Percentiles rank a stretch among this genome's conserved stretches.
phyloP scores from a whole-genome alignment of 2,329 filamentous ascomycete genomes.

The Pochonia chlamydosporia region DNA sequence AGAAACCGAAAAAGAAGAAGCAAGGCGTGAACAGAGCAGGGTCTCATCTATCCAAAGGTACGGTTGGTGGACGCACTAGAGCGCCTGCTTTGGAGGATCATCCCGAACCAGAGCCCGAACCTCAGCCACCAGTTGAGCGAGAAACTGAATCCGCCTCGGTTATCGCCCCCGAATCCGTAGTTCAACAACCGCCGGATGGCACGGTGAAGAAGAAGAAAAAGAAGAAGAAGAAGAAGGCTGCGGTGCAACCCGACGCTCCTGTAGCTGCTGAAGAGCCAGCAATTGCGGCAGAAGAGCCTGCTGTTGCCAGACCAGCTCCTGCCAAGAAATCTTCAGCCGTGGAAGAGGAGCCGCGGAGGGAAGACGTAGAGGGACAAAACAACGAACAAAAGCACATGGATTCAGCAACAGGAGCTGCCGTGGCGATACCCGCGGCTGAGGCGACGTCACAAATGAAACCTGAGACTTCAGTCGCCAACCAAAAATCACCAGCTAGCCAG shows the following conservation, averaged over 20 bases:
- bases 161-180: not conserved
- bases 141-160: not conserved
- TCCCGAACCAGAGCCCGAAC: not conserved
- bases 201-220: conserved; percentile 10
- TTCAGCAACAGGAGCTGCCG: conserved; percentile 23
- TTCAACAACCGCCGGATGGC: not conserved
- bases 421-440: conserved; percentile 14
- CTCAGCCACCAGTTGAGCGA: not conserved
- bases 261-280: not conserved
- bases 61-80: conserved; percentile 40
- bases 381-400: conserved; percentile 8
- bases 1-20: conserved; percentile 35
- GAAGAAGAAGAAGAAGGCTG: conserved; percentile 10
- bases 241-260: not conserved
- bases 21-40: conserved; percentile 32
- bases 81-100: conserved; percentile 39
- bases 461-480: conserved; percentile 1
- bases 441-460: not conserved
- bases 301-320: not conserved
- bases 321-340: not conserved
- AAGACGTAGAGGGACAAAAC: conserved; percentile 24
- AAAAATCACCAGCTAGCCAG: conserved; percentile 13
- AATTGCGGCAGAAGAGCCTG: not conserved
- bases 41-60: conserved; percentile 45
- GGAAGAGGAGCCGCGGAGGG: conserved; percentile 28